phyloP scores from a whole-genome alignment of 2,329 filamentous ascomycete genomes.

The Aspergillus vadensis region DNA sequence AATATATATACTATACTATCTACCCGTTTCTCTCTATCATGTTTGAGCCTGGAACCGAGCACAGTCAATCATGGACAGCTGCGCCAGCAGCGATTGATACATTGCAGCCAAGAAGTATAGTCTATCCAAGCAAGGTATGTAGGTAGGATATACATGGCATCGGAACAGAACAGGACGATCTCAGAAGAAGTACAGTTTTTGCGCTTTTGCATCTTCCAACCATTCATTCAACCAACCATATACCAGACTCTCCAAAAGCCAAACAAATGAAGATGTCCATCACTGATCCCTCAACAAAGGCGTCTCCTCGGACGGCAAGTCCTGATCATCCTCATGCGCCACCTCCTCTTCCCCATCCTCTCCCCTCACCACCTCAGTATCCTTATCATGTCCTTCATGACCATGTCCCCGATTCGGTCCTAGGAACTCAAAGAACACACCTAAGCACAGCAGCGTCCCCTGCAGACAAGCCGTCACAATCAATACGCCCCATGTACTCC shows the following conservation, averaged over 20 bases:
- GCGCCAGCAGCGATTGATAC: not conserved
- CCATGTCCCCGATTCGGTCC: conserved; percentile 48
- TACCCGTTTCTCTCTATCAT: not conserved
- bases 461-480: conserved; percentile 84
- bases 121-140: not conserved
- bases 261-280: conserved; percentile 1
- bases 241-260: too few species aligned
- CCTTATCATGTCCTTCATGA: conserved; percentile 23
- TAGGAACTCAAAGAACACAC: conserved; percentile 66
- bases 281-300: conserved; percentile 36
- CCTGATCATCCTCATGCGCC: conserved; percentile 16
- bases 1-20: not conserved
- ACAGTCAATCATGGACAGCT: not conserved
- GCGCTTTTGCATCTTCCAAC: not conserved
- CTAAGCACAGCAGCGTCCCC: conserved; percentile 77
- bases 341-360: conserved; percentile 14
- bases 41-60: not conserved
- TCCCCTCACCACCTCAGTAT: conserved; percentile 11
- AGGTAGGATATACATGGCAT: not conserved
- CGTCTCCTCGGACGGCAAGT: conserved; percentile 36
- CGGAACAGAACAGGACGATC: not conserved
- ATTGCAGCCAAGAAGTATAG: not conserved
- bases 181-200: not conserved
- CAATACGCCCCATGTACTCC: conserved; percentile 95
- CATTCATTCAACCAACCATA: not conserved